These are phyloP conservation scores for Rhodocollybia butyracea DNA, from an alignment of 768 basidiomycete genomes.

Conservation along the genomic window DNA sequence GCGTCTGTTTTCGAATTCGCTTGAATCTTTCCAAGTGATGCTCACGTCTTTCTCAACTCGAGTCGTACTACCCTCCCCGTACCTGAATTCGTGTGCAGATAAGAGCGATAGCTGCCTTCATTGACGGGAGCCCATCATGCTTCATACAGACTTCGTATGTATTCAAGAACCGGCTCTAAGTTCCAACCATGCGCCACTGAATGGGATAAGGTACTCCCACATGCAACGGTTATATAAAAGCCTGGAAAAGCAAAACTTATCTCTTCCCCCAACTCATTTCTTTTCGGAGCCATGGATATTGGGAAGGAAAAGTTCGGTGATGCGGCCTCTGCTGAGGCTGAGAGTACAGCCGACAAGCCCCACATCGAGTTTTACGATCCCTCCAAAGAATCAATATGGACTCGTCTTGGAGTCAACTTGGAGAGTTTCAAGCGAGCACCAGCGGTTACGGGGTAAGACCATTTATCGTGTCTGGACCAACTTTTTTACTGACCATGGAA, in stretches of 20 bases:
- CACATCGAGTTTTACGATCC: constrained; percentile 38
- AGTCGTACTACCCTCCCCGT: too few species aligned
- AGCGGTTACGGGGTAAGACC: constrained; percentile 39
- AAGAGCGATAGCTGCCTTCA: too few species aligned
- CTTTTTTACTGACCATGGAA: background rate
- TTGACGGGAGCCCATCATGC: too few species aligned
- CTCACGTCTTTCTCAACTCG: too few species aligned
- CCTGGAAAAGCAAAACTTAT: background rate
- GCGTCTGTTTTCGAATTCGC: too few species aligned
- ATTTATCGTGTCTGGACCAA: background rate
- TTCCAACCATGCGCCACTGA: too few species aligned
- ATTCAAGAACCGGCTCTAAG: too few species aligned
- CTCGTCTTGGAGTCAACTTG: constrained; percentile 35
- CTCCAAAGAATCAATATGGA: constrained; percentile 43
- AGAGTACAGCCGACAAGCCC: background rate
- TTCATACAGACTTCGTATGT: too few species aligned
- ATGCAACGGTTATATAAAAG: too few species aligned
- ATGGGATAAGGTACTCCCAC: too few species aligned
- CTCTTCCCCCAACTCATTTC: background rate
- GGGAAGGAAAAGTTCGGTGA: constrained; percentile 3
- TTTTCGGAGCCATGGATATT: background rate
- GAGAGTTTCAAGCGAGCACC: constrained; percentile 49
- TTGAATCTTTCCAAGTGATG: too few species aligned
- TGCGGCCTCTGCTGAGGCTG: background rate
- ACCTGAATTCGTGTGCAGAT: too few species aligned